phyloP scores from a whole-genome alignment of 2,329 filamentous ascomycete genomes.

The Trichoderma breve region DNA sequence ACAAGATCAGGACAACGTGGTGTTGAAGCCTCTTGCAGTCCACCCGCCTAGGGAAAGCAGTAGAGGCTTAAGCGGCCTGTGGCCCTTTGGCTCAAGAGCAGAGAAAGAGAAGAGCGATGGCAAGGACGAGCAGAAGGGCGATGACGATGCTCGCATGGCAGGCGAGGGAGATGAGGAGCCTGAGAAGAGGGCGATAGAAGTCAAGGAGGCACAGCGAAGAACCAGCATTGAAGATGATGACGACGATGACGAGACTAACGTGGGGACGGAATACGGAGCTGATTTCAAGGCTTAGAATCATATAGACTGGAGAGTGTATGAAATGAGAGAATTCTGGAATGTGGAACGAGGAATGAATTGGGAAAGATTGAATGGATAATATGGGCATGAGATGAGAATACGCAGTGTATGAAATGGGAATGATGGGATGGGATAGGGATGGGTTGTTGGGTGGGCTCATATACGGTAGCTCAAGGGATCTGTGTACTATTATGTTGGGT shows the following conservation, averaged over 20 bases:
- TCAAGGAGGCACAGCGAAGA: slow-evolving; percentile 52
- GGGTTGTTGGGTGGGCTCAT: background rate
- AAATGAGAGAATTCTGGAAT: background rate
- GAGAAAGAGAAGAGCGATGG: slow-evolving; percentile 33
- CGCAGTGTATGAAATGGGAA: slow-evolving; percentile 7
- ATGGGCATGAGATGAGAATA: background rate
- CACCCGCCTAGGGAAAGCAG: slow-evolving; percentile 46
- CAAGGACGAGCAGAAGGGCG: slow-evolving; percentile 22
- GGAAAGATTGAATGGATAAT: background rate
- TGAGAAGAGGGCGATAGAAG: slow-evolving; percentile 46
- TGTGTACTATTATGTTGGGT: slow-evolving; percentile 1
- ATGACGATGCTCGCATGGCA: background rate
- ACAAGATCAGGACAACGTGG: slow-evolving; percentile 41
- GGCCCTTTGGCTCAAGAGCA: slow-evolving; percentile 53
- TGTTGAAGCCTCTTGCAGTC: slow-evolving; percentile 55
- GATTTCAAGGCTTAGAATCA: slow-evolving; percentile 17
- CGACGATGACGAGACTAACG: slow-evolving; percentile 54
- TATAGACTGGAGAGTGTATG: slow-evolving; percentile 13
- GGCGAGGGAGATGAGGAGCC: slow-evolving; percentile 35
- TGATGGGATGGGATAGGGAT: background rate
- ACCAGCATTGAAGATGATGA: slow-evolving; percentile 61
- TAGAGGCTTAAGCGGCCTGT: slow-evolving; percentile 52
- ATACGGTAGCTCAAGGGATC: background rate
- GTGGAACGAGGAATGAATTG: background rate
- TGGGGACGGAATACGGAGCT: slow-evolving; percentile 35